These are phyloP conservation scores for Neoarthrinium moseri DNA, from an alignment of 2,329 filamentous ascomycete genomes.

Conservation along the genomic window DNA sequence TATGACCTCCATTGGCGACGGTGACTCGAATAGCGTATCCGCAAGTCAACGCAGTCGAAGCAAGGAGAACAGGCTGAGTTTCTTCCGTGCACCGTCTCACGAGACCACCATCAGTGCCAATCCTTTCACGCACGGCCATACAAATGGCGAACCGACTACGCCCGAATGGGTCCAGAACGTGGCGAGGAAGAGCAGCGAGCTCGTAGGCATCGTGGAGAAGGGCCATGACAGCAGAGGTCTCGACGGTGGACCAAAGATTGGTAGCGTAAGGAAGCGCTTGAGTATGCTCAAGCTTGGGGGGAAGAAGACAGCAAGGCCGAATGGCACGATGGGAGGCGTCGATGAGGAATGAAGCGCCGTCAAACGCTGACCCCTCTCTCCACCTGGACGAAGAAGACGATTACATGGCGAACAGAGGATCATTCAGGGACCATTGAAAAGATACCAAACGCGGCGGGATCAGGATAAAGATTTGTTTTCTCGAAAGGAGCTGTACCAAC, in stretches of 20 bases:
- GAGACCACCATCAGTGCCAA: slow-evolving; percentile 23
- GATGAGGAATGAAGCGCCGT: slow-evolving; percentile 48
- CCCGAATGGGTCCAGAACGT: slow-evolving; percentile 20
- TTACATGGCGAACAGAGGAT: not conserved
- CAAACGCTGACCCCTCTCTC: no score
- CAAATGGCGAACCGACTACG: slow-evolving; percentile 19
- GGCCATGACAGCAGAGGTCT: slow-evolving; percentile 28
- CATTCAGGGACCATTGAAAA: not conserved
- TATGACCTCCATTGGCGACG: slow-evolving; percentile 1
- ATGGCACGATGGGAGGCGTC: slow-evolving; percentile 50
- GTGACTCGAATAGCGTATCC: slow-evolving; percentile 19
- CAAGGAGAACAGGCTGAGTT: slow-evolving; percentile 39
- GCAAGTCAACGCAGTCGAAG: slow-evolving; percentile 31
- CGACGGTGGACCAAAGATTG: slow-evolving; percentile 45
- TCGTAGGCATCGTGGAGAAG: slow-evolving; percentile 25
- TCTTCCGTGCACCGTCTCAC: slow-evolving; percentile 41
- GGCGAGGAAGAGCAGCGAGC: slow-evolving; percentile 27
- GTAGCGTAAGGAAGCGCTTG: slow-evolving; percentile 73
- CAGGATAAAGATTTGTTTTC: not conserved
- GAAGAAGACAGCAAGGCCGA: slow-evolving; percentile 62
- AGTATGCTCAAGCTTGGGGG: slow-evolving; percentile 73
- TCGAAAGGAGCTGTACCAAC: not conserved
- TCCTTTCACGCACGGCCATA: slow-evolving; percentile 14
- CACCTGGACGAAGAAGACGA: not conserved
- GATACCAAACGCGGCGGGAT: not conserved